Conservation (phyloP, 2,329 filamentous ascomycete genomes). For the Diaporthe sp. region DNA sequence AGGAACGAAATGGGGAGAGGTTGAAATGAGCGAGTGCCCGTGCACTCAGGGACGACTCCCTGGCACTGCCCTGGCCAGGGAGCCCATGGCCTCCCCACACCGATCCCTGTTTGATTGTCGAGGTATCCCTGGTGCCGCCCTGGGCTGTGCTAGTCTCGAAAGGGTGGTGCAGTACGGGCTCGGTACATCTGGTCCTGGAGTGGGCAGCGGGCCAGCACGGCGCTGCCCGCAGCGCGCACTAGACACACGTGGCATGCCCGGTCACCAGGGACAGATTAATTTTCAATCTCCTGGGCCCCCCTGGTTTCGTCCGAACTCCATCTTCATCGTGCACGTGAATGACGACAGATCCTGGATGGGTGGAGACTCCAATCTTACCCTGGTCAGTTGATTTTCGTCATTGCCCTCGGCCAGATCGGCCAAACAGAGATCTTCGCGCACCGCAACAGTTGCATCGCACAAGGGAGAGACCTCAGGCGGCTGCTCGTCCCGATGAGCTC, state of each 20-base stretch:
- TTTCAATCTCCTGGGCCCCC: conserved; percentile 12
- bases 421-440: conserved; percentile 20
- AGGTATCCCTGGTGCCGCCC: background rate
- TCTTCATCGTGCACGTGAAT: conserved; percentile 25
- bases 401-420: conserved; percentile 25
- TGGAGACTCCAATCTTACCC: conserved; percentile 25
- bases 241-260: conserved; percentile 31
- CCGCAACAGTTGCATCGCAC: conserved; percentile 20
- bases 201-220: conserved; percentile 17
- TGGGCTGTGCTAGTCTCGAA: background rate
- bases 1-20: conserved; percentile 16
- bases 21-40: conserved; percentile 26
- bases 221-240: conserved; percentile 27
- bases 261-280: conserved; percentile 28
- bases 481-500: conserved; percentile 14
- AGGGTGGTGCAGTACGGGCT: background rate
- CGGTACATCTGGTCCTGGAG: conserved; percentile 1
- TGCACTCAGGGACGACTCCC: conserved; percentile 17
- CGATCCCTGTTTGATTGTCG: conserved; percentile 1
- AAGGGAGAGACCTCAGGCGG: conserved; percentile 11
- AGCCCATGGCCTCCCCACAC: conserved; percentile 15
- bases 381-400: conserved; percentile 19
- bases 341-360: conserved; percentile 26
- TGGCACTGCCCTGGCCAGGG: conserved; percentile 19
- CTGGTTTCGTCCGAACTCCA: conserved; percentile 25